These are phyloP conservation scores for Neurospora tetraspora DNA, from an alignment of 495 filamentous ascomycete genomes.

Conservation along the genomic window DNA sequence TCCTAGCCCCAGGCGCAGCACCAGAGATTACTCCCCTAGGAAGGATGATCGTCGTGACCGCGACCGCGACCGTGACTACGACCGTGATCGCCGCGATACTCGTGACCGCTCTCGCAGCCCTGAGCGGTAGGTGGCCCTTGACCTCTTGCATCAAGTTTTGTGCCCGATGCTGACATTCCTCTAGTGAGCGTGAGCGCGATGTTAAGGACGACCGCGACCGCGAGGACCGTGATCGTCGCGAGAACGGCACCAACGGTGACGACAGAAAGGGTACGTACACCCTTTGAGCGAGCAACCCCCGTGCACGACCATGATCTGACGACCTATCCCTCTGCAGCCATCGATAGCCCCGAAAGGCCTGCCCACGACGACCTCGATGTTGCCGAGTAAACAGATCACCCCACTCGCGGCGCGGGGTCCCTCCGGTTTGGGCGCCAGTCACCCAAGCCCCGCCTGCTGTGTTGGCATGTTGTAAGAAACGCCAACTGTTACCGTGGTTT, in stretches of 20 bases:
- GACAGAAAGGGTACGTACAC: conserved; percentile 73
- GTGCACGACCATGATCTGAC: conserved; percentile 10
- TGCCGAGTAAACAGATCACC: conserved; percentile 58
- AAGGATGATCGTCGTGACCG: conserved; percentile 85
- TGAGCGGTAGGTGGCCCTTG: conserved; percentile 49
- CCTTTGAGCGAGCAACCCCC: conserved; percentile 4
- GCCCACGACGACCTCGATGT: conserved; percentile 95
- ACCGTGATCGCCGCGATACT: conserved; percentile 61
- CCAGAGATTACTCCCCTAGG: conserved; percentile 79
- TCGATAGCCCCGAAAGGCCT: conserved; percentile 64
- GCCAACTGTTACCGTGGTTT: neutral
- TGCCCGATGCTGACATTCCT: neutral
- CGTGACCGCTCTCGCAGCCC: conserved; percentile 67
- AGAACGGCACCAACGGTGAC: conserved; percentile 64
- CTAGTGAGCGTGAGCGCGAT: conserved; percentile 44
- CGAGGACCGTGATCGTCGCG: conserved; percentile 50
- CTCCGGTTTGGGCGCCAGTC: neutral
- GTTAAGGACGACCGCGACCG: conserved; percentile 44
- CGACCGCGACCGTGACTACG: conserved; percentile 70
- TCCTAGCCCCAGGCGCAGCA: conserved; percentile 68
- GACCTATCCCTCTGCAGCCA: conserved; percentile 24
- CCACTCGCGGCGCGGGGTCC: neutral
- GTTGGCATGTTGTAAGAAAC: neutral
- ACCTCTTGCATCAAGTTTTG: conserved; percentile 2
- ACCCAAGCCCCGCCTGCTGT: neutral